These are phyloP conservation scores for Nevesoporus exiguus DNA, from an alignment of 768 basidiomycete genomes.

Conservation along the genomic window DNA sequence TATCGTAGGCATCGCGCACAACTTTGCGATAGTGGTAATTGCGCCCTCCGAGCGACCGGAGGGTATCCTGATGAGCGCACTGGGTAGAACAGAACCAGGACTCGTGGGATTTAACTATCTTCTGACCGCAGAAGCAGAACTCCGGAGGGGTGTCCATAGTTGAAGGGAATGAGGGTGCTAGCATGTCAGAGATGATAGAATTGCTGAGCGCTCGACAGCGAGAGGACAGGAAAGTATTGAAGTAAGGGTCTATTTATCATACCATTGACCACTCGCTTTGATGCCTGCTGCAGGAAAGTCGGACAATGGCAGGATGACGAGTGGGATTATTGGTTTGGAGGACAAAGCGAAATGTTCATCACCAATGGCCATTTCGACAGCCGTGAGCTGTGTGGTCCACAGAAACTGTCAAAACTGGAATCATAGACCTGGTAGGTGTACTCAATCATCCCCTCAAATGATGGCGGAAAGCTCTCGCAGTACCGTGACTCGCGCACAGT, in stretches of 20 bases:
- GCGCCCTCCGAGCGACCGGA: slow-evolving; percentile 21
- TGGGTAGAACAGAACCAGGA: slow-evolving; percentile 28
- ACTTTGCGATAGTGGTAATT: slow-evolving; percentile 27
- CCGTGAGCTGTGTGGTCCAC: too few species aligned
- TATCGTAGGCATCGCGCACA: slow-evolving; percentile 17
- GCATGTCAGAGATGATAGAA: slow-evolving; percentile 1
- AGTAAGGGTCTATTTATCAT: slow-evolving; percentile 13
- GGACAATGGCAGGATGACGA: too few species aligned
- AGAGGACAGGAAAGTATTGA: neutral
- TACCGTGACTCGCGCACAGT: too few species aligned
- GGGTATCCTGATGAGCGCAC: slow-evolving; percentile 28
- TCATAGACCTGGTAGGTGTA: too few species aligned
- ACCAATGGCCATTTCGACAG: too few species aligned
- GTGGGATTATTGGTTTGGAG: neutral
- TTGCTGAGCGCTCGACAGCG: neutral
- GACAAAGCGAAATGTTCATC: slow-evolving; percentile 10
- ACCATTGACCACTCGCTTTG: slow-evolving; percentile 2
- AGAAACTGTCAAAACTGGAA: too few species aligned
- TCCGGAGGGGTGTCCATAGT: slow-evolving; percentile 12
- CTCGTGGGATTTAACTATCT: slow-evolving; percentile 24
- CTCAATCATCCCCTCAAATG: too few species aligned
- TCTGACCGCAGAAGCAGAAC: slow-evolving; percentile 26
- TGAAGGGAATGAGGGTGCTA: slow-evolving; percentile 1
- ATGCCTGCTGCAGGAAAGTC: slow-evolving; percentile 11
- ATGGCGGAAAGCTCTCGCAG: too few species aligned